phyloP scores from a whole-genome alignment of 2,329 filamentous ascomycete species.

The Alternaria alternata region DNA sequence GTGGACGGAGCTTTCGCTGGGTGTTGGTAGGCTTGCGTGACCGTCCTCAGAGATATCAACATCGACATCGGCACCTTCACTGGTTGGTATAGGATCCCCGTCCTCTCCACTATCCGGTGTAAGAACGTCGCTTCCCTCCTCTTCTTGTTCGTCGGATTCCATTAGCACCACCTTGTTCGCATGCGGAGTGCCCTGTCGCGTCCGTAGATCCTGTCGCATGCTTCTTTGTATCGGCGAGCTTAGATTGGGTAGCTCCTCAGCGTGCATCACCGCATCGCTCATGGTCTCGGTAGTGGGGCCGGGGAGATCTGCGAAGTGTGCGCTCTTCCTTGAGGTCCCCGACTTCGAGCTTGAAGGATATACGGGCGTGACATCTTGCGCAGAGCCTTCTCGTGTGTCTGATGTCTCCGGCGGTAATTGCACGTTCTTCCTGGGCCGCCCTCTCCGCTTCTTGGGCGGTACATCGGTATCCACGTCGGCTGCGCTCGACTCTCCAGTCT shows the following conservation, averaged over 20 bases:
- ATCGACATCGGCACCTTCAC: not conserved
- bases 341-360: constrained; percentile 2
- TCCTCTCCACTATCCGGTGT: constrained; percentile 40
- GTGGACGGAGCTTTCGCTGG: constrained; percentile 11
- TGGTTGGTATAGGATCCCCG: not conserved
- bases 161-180: constrained; percentile 27
- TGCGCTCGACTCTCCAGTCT: constrained; percentile 27
- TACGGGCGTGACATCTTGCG: constrained; percentile 15
- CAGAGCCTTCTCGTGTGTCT: not conserved
- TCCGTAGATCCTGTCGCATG: constrained; percentile 26
- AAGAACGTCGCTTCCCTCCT: constrained; percentile 29
- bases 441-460: constrained; percentile 41
- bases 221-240: constrained; percentile 24
- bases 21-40: constrained; percentile 4
- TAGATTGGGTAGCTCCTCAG: constrained; percentile 16
- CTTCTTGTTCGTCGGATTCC: constrained; percentile 34
- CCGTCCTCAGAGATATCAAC: not conserved
- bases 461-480: constrained; percentile 37
- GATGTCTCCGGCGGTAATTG: constrained; percentile 28
- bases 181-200: constrained; percentile 41
- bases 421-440: constrained; percentile 45
- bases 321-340: constrained; percentile 16
- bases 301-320: constrained; percentile 15
- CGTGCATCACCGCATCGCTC: constrained; percentile 12
- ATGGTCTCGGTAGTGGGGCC: constrained; percentile 16